Percentiles rank a stretch among this genome's conserved stretches.
Evolutionary conservation across 805 yeast genomes (phyloP).

Genomic region (Yamadazyma phyllophila): DNA sequence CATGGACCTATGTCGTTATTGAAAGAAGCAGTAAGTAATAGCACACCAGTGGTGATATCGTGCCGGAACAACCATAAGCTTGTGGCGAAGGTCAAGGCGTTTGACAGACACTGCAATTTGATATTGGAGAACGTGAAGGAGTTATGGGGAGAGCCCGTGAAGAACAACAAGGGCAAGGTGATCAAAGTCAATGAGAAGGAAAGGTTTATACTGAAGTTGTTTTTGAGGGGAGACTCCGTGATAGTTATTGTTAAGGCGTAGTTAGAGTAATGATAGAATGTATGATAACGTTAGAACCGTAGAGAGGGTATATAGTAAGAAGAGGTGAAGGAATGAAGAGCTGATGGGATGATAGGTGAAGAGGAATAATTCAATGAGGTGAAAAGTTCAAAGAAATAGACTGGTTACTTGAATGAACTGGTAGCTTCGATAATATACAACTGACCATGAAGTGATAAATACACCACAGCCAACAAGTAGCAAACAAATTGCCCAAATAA

Average conservation of each 20-base stretch:
- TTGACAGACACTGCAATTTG: conserved; percentile 94
- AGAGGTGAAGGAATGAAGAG: too few relatives aligned
- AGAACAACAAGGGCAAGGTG: conserved; percentile 65
- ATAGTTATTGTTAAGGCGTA: conserved; percentile 66
- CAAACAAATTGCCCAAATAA: too few relatives aligned
- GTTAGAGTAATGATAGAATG: background rate
- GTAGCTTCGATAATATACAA: too few relatives aligned
- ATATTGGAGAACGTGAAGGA: conserved; percentile 91
- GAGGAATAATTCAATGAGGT: too few relatives aligned
- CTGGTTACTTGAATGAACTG: too few relatives aligned
- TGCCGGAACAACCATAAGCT: conserved; percentile 92
- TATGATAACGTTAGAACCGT: background rate
- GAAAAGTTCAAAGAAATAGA: too few relatives aligned
- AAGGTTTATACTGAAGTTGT: conserved; percentile 84
- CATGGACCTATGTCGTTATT: conserved; percentile 88
- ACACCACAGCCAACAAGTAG: too few relatives aligned
- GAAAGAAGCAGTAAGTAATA: conserved; percentile 75
- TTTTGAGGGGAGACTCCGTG: conserved; percentile 93
- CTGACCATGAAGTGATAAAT: too few relatives aligned
- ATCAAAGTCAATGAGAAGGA: conserved; percentile 61
- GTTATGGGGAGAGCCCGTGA: conserved; percentile 66
- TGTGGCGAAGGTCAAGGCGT: conserved; percentile 86
- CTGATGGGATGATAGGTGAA: too few relatives aligned
- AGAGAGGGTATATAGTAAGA: too few relatives aligned
- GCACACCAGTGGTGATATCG: conserved; percentile 79